Percentiles rank a stretch among this genome's conserved stretches.
These are phyloP conservation scores for Emergomyces pasteurianus DNA, from an alignment of 2,329 filamentous ascomycete genomes.

Conservation along the genomic window DNA sequence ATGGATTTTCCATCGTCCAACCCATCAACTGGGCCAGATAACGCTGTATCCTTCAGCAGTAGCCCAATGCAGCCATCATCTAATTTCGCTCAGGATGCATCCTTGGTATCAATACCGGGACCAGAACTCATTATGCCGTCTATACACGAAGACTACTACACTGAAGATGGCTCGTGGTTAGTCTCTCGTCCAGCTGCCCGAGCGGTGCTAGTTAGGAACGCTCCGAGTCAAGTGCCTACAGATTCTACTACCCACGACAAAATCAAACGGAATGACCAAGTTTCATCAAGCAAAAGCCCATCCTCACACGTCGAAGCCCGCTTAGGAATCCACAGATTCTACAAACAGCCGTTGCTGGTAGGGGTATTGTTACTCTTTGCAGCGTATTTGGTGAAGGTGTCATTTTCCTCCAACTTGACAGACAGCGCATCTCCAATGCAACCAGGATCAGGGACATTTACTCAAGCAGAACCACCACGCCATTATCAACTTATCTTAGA, in stretches of 20 bases:
- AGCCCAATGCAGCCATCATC: neutral
- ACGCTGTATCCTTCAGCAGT: neutral
- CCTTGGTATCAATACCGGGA: neutral
- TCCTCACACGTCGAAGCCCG: neutral
- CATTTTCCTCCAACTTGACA: neutral
- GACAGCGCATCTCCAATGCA: neutral
- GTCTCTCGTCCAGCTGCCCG: neutral
- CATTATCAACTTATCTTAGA: neutral
- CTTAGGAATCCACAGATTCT: neutral
- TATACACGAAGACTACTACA: slow-evolving; percentile 1
- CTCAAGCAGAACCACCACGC: neutral
- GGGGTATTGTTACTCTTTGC: neutral
- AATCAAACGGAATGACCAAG: neutral
- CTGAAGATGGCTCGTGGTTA: slow-evolving; percentile 2
- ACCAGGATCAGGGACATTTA: neutral
- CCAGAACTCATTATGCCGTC: slow-evolving; percentile 6
- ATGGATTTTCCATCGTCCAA: slow-evolving; percentile 1
- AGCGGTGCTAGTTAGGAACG: too few relatives aligned
- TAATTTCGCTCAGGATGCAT: neutral
- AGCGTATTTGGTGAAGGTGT: neutral
- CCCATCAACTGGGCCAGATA: neutral
- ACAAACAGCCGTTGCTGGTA: neutral
- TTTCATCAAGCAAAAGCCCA: neutral
- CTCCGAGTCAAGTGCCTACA: neutral
- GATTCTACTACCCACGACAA: neutral